Base-by-base conservation (phyloP, 441 rosid species). In the Omphalea diandra region DNA sequence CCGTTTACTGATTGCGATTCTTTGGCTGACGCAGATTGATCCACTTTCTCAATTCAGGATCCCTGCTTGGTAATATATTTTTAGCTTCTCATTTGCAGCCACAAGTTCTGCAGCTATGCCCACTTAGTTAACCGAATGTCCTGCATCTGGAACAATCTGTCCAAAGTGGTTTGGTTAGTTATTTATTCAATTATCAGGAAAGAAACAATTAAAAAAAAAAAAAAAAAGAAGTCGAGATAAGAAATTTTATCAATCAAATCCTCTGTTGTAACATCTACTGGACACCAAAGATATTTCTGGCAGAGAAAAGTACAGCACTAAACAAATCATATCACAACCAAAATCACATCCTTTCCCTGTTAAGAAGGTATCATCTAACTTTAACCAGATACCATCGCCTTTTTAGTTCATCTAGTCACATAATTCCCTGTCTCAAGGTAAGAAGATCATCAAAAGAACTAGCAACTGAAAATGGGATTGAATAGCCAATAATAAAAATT, bases 71-170 rank as follows among this genome's bases (percentile, higher is more conserved):
- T 32, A 24, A 81, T 67, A 71, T 77, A n/a, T 72, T 79, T 91
- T 94, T 57, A 90, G 80, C 83, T 77, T 86, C 80, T 94, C 97
- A 38, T 84, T 91, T 4, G 96, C 96, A 70, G 80, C 92, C 67
- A 90, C 97, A 7, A 94, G 97, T 81, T 87, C 94, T 24, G 90
- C 96, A 46, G 92, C 81, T 56, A 85, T 86, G 72, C 98, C 96
- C 1, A 84, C 88, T 74, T 94, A 97, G 43, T 94, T 88, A 4
- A 96, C 97, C 5, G 98, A 91, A 81, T 94, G 97, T 71, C 98
- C 98, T 7, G 97, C 97, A 79, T 91, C 89, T 43, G 75, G 75
- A 49, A 90, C 90, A 69, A 91, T 80, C 97, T 94, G 86, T 38
- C 56, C 56, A 68, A 69, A 69, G 58, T 7, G 31, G 17, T 36